Conservation (phyloP, 108 stramenopile genomes). For the Aurantiochytrium sp. region DNA sequence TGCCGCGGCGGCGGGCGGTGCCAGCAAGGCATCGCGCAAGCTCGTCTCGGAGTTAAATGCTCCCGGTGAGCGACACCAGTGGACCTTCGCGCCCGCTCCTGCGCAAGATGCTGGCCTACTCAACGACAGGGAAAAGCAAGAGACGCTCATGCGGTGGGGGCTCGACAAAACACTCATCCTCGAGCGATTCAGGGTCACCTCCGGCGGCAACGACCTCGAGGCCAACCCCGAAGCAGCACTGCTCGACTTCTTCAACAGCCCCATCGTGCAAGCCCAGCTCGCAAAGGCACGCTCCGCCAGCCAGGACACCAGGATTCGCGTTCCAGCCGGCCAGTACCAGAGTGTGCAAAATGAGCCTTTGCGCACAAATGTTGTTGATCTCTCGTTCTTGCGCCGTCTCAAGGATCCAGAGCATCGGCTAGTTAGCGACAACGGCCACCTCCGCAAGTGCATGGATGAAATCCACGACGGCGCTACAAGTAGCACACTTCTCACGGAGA, state of each 20-base stretch:
- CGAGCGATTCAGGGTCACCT: neutral
- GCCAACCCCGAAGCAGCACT: neutral
- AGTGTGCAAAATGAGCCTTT: neutral
- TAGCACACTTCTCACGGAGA: neutral
- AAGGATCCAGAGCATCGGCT: neutral
- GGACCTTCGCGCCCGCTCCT: neutral
- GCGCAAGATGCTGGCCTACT: neutral
- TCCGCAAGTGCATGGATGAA: conserved; percentile 1
- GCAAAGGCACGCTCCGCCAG: neutral
- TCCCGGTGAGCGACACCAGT: neutral
- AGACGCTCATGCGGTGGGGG: neutral
- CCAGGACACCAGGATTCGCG: neutral
- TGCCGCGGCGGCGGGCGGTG: neutral
- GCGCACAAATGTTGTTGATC: neutral
- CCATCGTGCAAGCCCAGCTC: neutral
- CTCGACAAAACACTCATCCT: neutral
- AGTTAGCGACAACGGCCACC: neutral
- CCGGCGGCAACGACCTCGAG: neutral
- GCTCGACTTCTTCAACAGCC: conserved; percentile 12
- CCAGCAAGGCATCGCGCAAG: too few species aligned
- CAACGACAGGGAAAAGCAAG: neutral
- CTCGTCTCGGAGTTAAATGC: neutral
- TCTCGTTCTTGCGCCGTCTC: neutral
- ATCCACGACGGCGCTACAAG: neutral
- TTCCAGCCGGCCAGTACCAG: neutral